These are phyloP conservation scores for Phytophthora pseudosyringae DNA, from an alignment of 352 stramenopile genomes.

Conservation along the genomic window DNA sequence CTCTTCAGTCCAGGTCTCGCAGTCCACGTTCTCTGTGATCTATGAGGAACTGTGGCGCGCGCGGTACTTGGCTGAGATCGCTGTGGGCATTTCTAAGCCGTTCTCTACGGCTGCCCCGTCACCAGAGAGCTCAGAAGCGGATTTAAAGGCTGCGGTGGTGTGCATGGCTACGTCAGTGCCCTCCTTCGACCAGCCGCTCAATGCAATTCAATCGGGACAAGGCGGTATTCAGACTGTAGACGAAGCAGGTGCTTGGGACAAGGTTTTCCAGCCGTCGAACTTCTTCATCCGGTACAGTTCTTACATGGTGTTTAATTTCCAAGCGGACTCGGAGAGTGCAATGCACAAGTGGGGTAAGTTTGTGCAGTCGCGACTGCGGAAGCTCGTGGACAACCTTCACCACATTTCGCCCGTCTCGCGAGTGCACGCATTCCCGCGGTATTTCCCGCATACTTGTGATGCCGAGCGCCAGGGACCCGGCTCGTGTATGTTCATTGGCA, in stretches of 20 bases:
- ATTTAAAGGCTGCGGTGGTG: slow-evolving; percentile 44
- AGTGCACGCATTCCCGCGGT: slow-evolving; percentile 74
- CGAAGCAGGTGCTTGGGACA: slow-evolving; percentile 56
- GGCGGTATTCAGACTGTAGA: slow-evolving; percentile 2
- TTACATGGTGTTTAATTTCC: slow-evolving; percentile 78
- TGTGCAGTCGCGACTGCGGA: slow-evolving; percentile 79
- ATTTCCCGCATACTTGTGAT: slow-evolving; percentile 64
- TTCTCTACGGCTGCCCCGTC: slow-evolving; percentile 31
- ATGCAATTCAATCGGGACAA: slow-evolving; percentile 17
- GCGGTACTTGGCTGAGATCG: slow-evolving; percentile 72
- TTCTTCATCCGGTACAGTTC: slow-evolving; percentile 87
- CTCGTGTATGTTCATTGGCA: slow-evolving; percentile 84
- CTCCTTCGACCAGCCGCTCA: slow-evolving; percentile 29
- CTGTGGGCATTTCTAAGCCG: slow-evolving; percentile 53
- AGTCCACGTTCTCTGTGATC: slow-evolving; percentile 93
- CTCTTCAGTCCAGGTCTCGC: slow-evolving; percentile 96
- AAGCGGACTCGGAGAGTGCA: slow-evolving; percentile 58
- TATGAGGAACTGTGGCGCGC: slow-evolving; percentile 91
- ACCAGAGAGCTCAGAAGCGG: slow-evolving; percentile 32
- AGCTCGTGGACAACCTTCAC: slow-evolving; percentile 79
- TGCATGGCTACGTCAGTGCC: slow-evolving; percentile 48
- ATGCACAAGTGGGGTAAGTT: slow-evolving; percentile 89
- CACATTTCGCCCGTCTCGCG: slow-evolving; percentile 63
- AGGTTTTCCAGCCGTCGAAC: slow-evolving; percentile 81
- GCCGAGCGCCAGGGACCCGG: slow-evolving; percentile 43